Percentiles rank a stretch among this genome's conserved stretches.
phyloP scores from a whole-genome alignment of 345 rosid genomes.

The Psidium guajava region DNA sequence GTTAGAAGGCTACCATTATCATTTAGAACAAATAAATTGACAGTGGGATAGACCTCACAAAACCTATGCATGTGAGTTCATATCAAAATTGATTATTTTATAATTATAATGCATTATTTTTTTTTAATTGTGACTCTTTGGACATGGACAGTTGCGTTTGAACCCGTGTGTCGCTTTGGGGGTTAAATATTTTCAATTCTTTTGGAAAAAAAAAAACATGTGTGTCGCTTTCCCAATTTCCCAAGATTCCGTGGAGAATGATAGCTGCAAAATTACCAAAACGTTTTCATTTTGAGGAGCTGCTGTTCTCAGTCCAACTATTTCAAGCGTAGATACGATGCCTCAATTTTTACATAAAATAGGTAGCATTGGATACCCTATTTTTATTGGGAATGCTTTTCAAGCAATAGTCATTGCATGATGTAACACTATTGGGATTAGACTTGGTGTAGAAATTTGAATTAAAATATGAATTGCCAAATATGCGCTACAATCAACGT shows the following conservation, averaged over 20 bases:
- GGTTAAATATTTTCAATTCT: neutral
- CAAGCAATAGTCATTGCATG: neutral
- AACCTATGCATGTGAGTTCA: too few species aligned
- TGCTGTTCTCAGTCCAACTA: neutral
- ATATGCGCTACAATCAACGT: neutral
- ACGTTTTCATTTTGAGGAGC: neutral
- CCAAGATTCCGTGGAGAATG: neutral
- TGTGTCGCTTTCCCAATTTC: neutral
- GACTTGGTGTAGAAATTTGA: neutral
- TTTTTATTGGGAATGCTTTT: neutral
- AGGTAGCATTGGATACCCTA: too few species aligned
- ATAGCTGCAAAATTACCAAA: neutral
- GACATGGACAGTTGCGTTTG: too few species aligned
- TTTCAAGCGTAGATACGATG: neutral
- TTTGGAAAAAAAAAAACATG: neutral
- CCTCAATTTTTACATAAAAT: neutral
- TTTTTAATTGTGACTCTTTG: too few species aligned
- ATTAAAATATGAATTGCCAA: neutral
- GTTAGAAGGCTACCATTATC: too few species aligned
- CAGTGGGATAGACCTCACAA: too few species aligned
- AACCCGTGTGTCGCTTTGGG: too few species aligned
- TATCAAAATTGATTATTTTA: too few species aligned
- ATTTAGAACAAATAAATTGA: too few species aligned
- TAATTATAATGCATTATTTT: too few species aligned
- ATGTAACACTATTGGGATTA: neutral